Base-by-base conservation (phyloP, 192 early-diverging fungal species). In the Endogone sp. region DNA sequence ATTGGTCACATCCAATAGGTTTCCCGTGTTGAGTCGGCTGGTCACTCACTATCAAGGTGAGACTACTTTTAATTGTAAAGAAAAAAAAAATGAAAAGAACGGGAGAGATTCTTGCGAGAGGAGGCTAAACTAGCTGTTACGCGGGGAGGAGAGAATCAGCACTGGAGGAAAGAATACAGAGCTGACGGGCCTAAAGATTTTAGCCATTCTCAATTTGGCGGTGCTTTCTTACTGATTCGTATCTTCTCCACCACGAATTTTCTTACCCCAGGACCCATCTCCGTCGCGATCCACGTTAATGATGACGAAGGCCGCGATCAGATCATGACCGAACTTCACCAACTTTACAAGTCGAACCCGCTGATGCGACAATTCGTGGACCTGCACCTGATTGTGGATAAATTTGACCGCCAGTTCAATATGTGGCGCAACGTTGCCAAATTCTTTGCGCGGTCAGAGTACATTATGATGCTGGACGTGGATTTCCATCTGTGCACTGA, bases 391-490 rank as follows among this genome's bases (percentile, higher is more conserved):
- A 76, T 88, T n/a, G 76, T 86, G 2, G 86, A 88, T 65, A 73
- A 72, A 28, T 88, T 88, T 58, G 83, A 84, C 64, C 78, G 85
- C 56, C 86, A 88, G 62, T 86, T 88, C 74, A 88, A 88, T 62
- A 82, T 84, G 82, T 88, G 85, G 85, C 75, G 86, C 22, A 88
- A 88, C 29, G 79, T 88, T 2, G 86, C 86, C 23, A 84, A 84
- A 30, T 76, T 88, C 27, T 88, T 88, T 65, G 79, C 85, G n/a
- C 65, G 82, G 28, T 85, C 84, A 0, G 81, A 88, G 27, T 88
- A 82, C 66, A 70, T 88, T 28, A 76, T 88, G 75, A 74, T 84
- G 76, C 70, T 86, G 22, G 86, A 88, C 27, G 86, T 85, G 9
- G 86, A 88, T 49, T 88, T 88, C 67, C 75, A 85, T 31, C 77